Evolutionary conservation across 2,329 filamentous ascomycete species (phyloP), one percentile per base, ranked within the genome.

Genomic region (Pezicula rhizophila): DNA sequence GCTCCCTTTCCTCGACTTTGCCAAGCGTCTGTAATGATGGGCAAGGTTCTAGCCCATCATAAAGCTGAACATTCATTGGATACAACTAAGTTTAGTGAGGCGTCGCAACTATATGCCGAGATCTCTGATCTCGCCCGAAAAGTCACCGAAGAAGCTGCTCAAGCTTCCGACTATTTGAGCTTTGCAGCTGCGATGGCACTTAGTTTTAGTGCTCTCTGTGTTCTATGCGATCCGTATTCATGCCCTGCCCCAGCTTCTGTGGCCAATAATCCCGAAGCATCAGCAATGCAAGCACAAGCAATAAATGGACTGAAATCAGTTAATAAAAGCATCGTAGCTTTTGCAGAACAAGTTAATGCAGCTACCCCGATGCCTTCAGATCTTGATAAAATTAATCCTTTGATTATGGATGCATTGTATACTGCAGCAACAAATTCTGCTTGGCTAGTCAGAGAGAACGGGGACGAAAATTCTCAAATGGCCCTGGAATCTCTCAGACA

Each of bases 1-100:
- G 68, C 71, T 17, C 66, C 77, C 37, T 80, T 77, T 63, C 73
- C 74, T 4, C 72, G 76, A 49, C 68, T 81, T 38, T 69, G 66
- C 46, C 69, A 72, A 58, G 61, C 63, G 17, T 63, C 61, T 17
- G 57, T 68, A 17, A 59, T 70, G 42, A 45, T 69, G 18, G 64
- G 63, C 35, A 60, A 62, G 48, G 61, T 66, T n/a, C 54, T 69
- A 8, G 45, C 44, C 5, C 65, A 70, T 53, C 54, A 63, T 46
- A 56, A 60, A 17, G 55, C 45, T 3, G 53, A 57, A 12, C 46
- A 47, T 4, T 39, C 48, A 3, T 50, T 54, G 18, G 61, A 63
- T 46, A 53, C 49, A 33, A 45, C 48, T 6, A 52, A 49, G 10
- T 62, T 59, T 37, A 39, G 31, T 20, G 34, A 52, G 6, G 63